A percentile compares a stretch with the other conserved stretches of the same genome.
Evolutionary conservation across 129 eudicot species (phyloP).

Genomic region (Daucus carota): DH1_v3.0 NC_030386.2:29705501-29706000

Average conservation of each 20-base stretch:
- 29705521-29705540: slow-evolving; percentile 1
- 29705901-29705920: not conserved
- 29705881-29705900: not conserved
- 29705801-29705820: not conserved
- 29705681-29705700: not conserved
- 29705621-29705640: not conserved
- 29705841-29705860: too few species aligned
- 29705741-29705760: not conserved
- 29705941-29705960: too few species aligned
- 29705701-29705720: not conserved
- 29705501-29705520: not conserved
- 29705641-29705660: slow-evolving; percentile 8
- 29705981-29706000: too few species aligned
- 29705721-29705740: not conserved
- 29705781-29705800: not conserved
- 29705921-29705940: too few species aligned
- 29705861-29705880: not conserved
- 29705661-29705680: slow-evolving; percentile 7
- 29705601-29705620: not conserved
- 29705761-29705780: not conserved
- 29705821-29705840: not conserved
- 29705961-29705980: too few species aligned
- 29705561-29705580: not conserved
- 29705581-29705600: not conserved
- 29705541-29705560: slow-evolving; percentile 1